phyloP scores from a whole-genome alignment of 805 yeast genomes.

The Nakazawaea ernobii region DNA sequence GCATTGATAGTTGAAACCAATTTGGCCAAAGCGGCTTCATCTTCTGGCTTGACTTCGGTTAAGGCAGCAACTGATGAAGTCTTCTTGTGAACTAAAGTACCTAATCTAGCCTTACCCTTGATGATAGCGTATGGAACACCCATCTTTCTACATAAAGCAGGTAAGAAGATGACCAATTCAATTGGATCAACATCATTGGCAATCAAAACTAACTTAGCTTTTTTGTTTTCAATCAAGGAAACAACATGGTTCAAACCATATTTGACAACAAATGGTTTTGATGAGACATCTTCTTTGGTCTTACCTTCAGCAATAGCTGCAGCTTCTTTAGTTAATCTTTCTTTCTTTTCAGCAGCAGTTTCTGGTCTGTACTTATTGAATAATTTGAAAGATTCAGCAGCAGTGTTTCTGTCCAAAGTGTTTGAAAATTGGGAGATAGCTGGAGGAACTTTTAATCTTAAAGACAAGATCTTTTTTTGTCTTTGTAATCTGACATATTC shows the following conservation, averaged over 20 bases:
- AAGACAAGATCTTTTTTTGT: conserved; percentile 92
- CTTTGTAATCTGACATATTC: conserved; percentile 97
- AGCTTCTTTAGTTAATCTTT: conserved; percentile 97
- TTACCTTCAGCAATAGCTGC: conserved; percentile 98
- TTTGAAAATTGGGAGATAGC: conserved; percentile 94
- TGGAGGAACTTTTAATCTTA: conserved; percentile 99
- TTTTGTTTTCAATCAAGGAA: conserved; percentile 95
- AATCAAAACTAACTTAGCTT: conserved; percentile 93
- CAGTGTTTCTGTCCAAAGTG: conserved; percentile 98
- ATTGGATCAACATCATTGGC: conserved; percentile 99
- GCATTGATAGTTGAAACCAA: conserved; percentile 89
- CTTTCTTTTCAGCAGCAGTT: conserved; percentile 96
- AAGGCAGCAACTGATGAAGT: conserved; percentile 96
- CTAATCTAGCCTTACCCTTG: conserved; percentile 98
- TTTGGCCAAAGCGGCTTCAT: conserved; percentile 91
- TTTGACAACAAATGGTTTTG: conserved; percentile 95
- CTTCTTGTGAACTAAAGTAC: conserved; percentile 96
- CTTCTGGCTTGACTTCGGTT: conserved; percentile 92
- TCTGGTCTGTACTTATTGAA: conserved; percentile 99
- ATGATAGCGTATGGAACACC: conserved; percentile 98
- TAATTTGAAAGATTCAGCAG: conserved; percentile 93
- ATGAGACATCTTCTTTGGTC: conserved; percentile 92
- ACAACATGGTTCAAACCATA: conserved; percentile 99
- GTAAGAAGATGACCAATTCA: conserved; percentile 94
- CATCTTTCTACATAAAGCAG: conserved; percentile 99